These are phyloP conservation scores for Trematosphaeria pertusa DNA, from an alignment of 2,329 filamentous ascomycete species.

Conservation along the genomic window DNA sequence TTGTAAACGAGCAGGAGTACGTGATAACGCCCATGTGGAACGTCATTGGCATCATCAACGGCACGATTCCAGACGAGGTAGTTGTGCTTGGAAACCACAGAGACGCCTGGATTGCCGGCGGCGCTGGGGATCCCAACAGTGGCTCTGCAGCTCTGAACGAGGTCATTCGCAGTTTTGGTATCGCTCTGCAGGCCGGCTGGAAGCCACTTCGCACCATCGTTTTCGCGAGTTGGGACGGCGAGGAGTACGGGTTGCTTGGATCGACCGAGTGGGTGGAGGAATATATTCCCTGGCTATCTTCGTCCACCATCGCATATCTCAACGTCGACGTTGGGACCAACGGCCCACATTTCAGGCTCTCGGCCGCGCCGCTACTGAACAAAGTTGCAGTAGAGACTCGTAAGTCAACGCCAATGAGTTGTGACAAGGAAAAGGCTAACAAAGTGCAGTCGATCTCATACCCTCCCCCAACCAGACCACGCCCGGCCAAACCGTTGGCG, in stretches of 20 bases:
- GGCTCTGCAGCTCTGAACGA: slow-evolving; percentile 82
- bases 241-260: slow-evolving; percentile 84
- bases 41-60: slow-evolving; percentile 91
- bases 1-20: slow-evolving; percentile 59
- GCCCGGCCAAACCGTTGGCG: slow-evolving; percentile 71
- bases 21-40: slow-evolving; percentile 65
- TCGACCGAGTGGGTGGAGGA: slow-evolving; percentile 95
- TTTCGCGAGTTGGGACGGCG: slow-evolving; percentile 74
- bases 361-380: slow-evolving; percentile 78
- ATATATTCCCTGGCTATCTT: slow-evolving; percentile 79
- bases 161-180: slow-evolving; percentile 75
- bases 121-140: slow-evolving; percentile 82
- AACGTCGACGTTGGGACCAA: slow-evolving; percentile 81
- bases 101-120: slow-evolving; percentile 89
- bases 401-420: too few species aligned
- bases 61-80: slow-evolving; percentile 82
- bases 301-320: slow-evolving; percentile 78
- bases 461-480: slow-evolving; percentile 72
- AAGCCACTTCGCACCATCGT: slow-evolving; percentile 89
- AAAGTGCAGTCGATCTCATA: slow-evolving; percentile 38
- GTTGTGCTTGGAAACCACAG: slow-evolving; percentile 91
- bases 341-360: slow-evolving; percentile 68
- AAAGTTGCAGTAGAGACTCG: slow-evolving; percentile 72
- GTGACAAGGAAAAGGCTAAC: too few species aligned
- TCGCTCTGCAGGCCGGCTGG: slow-evolving; percentile 76